phyloP scores from a whole-genome alignment of 345 rosid species.

The Eucalyptus sp. region DNA sequence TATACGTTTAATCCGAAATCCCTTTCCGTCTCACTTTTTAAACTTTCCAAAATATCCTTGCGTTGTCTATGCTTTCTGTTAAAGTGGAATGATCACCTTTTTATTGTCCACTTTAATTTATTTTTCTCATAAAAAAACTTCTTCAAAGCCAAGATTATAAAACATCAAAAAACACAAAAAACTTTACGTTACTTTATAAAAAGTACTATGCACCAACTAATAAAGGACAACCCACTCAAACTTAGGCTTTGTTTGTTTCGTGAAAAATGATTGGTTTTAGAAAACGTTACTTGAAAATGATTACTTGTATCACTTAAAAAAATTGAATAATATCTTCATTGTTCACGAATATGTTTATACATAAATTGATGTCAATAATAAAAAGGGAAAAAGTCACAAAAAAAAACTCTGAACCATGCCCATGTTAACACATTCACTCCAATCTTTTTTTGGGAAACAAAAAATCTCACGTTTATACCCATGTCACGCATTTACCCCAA shows the following conservation, averaged over 20 bases:
- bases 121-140: not conserved
- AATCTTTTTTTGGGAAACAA: no score
- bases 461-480: accelerated
- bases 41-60: not conserved
- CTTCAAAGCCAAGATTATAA: not conserved
- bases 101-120: not conserved
- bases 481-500: no score
- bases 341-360: accelerated
- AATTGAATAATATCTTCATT: not conserved
- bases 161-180: not conserved
- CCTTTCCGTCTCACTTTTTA: not conserved
- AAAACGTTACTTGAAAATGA: not conserved
- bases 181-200: not conserved
- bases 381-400: no score
- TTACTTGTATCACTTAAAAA: not conserved
- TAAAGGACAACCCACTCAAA: not conserved
- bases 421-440: no score
- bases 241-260: accelerated
- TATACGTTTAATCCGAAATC: not conserved
- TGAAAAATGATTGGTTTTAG: accelerated
- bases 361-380: not conserved
- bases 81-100: not conserved
- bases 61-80: not conserved
- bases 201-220: not conserved
- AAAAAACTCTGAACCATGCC: no score